Base-by-base conservation (phyloP, 2,329 filamentous ascomycete species). In the Diplodia scrobiculata region DNA sequence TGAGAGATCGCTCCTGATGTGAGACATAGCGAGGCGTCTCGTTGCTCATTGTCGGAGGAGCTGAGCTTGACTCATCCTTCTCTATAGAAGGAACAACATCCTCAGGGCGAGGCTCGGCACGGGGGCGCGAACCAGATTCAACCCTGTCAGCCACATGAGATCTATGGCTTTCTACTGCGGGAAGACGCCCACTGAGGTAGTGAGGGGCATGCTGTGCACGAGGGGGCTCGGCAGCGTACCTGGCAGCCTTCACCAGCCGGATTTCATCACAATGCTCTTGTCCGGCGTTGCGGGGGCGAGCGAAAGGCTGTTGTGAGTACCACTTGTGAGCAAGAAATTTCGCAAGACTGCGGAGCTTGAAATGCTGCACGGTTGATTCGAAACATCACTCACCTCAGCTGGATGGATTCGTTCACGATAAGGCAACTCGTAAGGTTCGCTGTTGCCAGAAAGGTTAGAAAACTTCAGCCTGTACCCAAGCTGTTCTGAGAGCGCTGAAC, bases 1-100 rank as follows among this genome's bases (percentile, higher is more conserved):
- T 60, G 45, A 60, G n/a, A 9, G 64, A 51, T n/a, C 64, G 64
- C 32, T 66, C 64, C n/a, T 66, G 64, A 36, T 36, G 64, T 29
- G 64, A 66, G 14, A 66, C 7, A 54, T 66, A 66, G 6, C 32
- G 53, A 10, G 25, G 38, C 14, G 32, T 5, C 9, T 51, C 45
- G 41, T 50, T 59, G 45, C 45, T 25, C 32, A 19, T 38, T 13
- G 53, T 21, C 7, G 32, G 47, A 14, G 32, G 29, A 25, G 47
- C 64, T 32, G 54, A 45, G 11, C 45, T 50, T 32, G 45, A 32
- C 21, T 66, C 53, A 19, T 66, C 53, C 47, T 25, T 66, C 32
- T 59, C 64, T 19, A 63, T 63, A 14, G 53, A 41, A 32, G 53
- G 53, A 19, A 52, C 25, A 17, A 59, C 64, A 52, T 51, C 47